These are phyloP conservation scores for Quercus tomentella DNA, from an alignment of 331 rosid genomes.

Conservation along the genomic window DNA sequence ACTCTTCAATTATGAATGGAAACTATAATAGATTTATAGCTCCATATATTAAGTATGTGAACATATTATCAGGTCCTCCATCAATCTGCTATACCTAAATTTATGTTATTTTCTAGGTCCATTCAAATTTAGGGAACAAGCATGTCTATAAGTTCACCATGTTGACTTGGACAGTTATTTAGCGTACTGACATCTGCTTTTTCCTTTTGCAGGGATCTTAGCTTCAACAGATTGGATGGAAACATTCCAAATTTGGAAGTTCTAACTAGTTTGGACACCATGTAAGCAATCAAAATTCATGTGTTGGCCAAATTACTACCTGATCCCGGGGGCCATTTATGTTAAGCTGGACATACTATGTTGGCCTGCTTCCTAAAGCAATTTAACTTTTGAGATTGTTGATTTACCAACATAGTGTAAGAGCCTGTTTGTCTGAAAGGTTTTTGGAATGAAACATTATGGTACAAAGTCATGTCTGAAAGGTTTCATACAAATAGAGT, in stretches of 20 bases:
- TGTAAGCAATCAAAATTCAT: slow-evolving; percentile 14
- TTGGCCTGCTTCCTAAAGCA: neutral
- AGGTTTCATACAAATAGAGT: neutral
- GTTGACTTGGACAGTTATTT: neutral
- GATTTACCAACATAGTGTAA: too few species aligned
- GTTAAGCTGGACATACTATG: neutral
- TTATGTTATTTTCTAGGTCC: neutral
- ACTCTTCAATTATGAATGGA: neutral
- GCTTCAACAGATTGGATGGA: slow-evolving; percentile 7
- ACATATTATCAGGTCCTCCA: neutral
- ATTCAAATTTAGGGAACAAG: too few species aligned
- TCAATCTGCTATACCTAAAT: neutral
- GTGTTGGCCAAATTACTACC: neutral
- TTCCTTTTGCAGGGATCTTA: slow-evolving; percentile 1
- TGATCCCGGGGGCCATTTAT: neutral
- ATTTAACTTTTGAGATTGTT: neutral
- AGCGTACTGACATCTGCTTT: neutral
- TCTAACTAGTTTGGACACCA: neutral
- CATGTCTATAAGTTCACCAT: neutral
- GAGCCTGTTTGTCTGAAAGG: too few species aligned
- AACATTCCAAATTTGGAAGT: slow-evolving; percentile 14
- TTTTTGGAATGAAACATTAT: neutral
- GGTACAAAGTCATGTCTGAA: neutral
- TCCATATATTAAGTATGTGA: neutral
- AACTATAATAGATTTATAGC: neutral